These are phyloP conservation scores for Exserohilum rostratum DNA, from an alignment of 2,329 filamentous ascomycete species.

Conservation along the genomic window DNA sequence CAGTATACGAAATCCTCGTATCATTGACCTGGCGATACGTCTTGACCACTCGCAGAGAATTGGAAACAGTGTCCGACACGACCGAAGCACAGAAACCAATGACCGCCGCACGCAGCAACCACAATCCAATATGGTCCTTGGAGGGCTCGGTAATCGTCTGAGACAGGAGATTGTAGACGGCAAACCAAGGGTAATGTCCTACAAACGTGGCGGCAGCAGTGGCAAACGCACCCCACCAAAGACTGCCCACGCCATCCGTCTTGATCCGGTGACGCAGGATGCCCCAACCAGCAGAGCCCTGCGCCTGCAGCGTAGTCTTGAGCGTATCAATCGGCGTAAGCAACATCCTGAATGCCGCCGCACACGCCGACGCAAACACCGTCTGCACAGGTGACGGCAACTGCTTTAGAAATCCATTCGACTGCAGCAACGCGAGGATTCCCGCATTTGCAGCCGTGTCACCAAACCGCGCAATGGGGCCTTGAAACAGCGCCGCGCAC, in stretches of 20 bases:
- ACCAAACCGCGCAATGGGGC: conserved; percentile 37
- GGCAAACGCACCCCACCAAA: conserved; percentile 42
- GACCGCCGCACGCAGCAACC: conserved; percentile 35
- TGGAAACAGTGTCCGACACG: conserved; percentile 36
- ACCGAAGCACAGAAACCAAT: conserved; percentile 41
- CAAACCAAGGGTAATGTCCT: conserved; percentile 41
- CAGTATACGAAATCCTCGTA: conserved; percentile 32
- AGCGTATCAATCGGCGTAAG: conserved; percentile 38
- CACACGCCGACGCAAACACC: conserved; percentile 35
- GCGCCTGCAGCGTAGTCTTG: conserved; percentile 37
- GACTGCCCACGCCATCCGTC: conserved; percentile 32
- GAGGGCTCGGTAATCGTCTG: conserved; percentile 29
- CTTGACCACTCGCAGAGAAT: conserved; percentile 37
- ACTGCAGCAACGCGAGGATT: conserved; percentile 34
- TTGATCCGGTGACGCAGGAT: conserved; percentile 33
- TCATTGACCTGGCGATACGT: conserved; percentile 41
- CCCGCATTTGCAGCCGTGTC: conserved; percentile 41
- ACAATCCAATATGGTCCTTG: conserved; percentile 27
- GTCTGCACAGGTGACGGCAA: conserved; percentile 37
- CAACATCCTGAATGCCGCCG: conserved; percentile 35
- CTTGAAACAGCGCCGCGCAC: conserved; percentile 33
- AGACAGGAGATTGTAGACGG: conserved; percentile 35
- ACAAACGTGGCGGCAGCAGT: conserved; percentile 41
- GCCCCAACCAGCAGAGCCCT: conserved; percentile 29
- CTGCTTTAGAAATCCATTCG: conserved; percentile 31